Percentiles rank a stretch among this genome's conserved stretches.
Evolutionary conservation across 208 protist species (phyloP).

Genomic region (Trypanosoma brucei): DNA sequence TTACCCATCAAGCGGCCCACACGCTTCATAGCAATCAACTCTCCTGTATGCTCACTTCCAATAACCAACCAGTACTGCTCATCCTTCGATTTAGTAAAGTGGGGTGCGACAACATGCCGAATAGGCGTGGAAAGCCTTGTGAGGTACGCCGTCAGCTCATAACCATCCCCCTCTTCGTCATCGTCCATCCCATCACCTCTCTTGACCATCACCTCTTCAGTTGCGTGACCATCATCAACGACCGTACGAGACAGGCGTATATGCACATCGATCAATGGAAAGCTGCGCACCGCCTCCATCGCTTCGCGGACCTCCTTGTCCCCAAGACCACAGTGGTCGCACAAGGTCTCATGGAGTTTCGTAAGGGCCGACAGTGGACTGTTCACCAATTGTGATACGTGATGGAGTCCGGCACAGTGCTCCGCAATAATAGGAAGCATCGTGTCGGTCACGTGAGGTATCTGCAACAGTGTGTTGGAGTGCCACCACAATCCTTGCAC

Average conservation of each 20-base stretch:
- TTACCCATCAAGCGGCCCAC: conserved; percentile 51
- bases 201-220: not conserved
- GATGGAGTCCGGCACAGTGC: conserved; percentile 46
- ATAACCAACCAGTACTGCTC: conserved; percentile 92
- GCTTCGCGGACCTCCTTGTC: conserved; percentile 50
- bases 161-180: conserved; percentile 35
- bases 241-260: conserved; percentile 28
- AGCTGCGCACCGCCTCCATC: conserved; percentile 65
- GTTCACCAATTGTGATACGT: conserved; percentile 77
- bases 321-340: conserved; percentile 42
- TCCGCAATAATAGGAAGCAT: conserved; percentile 61
- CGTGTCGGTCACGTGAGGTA: conserved; percentile 73
- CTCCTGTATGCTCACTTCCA: conserved; percentile 73
- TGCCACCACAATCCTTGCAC: conserved; percentile 91
- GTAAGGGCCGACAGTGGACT: conserved; percentile 34
- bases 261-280: conserved; percentile 77
- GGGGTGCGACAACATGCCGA: conserved; percentile 71
- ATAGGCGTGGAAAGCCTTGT: conserved; percentile 50
- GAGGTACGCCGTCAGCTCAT: conserved; percentile 54
- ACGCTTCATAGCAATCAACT: conserved; percentile 92
- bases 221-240: conserved; percentile 15
- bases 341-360: conserved; percentile 48
- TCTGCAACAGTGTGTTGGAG: conserved; percentile 78
- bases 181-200: not conserved
- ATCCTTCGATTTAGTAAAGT: conserved; percentile 88